phyloP scores from a whole-genome alignment of 2,329 filamentous ascomycete species.

The Pyricularia pennisetigena region DNA sequence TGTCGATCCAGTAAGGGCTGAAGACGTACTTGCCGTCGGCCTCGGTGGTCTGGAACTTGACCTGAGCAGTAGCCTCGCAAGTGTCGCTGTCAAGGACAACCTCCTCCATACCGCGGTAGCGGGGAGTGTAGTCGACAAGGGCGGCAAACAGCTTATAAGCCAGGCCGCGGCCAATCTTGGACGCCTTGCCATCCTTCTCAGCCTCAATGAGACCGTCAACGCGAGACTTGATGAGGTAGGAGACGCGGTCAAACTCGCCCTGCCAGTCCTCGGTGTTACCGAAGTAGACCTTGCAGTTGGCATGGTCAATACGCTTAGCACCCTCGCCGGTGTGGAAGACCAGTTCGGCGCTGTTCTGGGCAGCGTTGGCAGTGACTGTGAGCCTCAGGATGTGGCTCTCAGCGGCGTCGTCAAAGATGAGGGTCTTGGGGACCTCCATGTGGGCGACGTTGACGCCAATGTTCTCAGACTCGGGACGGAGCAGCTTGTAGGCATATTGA shows the following conservation, averaged over 20 bases:
- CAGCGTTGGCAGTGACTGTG: constrained; percentile 48
- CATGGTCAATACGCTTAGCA: constrained; percentile 49
- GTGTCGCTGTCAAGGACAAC: constrained; percentile 41
- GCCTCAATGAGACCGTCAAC: constrained; percentile 48
- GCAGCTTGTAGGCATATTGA: constrained; percentile 57
- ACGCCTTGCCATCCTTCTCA: constrained; percentile 55
- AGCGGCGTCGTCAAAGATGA: constrained; percentile 44
- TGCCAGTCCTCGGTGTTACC: constrained; percentile 52
- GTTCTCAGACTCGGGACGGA: constrained; percentile 38
- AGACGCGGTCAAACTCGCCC: constrained; percentile 55
- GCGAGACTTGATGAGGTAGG: constrained; percentile 58
- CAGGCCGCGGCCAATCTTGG: constrained; percentile 64
- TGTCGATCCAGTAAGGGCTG: constrained; percentile 49
- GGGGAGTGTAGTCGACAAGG: constrained; percentile 44
- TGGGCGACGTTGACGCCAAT: constrained; percentile 54
- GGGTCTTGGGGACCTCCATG: constrained; percentile 60
- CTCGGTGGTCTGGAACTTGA: constrained; percentile 35
- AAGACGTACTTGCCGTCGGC: constrained; percentile 44
- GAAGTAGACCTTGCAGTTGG: constrained; percentile 50
- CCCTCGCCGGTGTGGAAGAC: constrained; percentile 51
- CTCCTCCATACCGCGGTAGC: constrained; percentile 48
- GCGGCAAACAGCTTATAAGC: constrained; percentile 62
- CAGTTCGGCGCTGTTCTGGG: constrained; percentile 42
- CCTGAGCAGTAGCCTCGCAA: constrained; percentile 31
- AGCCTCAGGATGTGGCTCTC: constrained; percentile 50